Evolutionary conservation across 2,329 filamentous ascomycete species (phyloP).

Genomic region (Beauveria bassiana): DNA sequence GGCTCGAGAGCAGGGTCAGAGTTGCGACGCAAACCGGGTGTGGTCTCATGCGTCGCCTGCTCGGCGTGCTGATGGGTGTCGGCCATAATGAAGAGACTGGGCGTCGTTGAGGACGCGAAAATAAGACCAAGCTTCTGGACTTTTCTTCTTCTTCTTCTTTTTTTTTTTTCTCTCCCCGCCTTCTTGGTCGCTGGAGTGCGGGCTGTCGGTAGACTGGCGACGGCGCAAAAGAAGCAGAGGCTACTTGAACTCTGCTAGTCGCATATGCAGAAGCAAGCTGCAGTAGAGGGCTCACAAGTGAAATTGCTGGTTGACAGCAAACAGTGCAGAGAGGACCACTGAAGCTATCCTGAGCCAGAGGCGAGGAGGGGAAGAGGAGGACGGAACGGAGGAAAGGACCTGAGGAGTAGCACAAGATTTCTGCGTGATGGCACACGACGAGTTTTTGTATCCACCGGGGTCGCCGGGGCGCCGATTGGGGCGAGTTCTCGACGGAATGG

Average conservation of each 20-base stretch:
- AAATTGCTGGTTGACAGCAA: conserved; percentile 1
- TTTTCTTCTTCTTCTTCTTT: background rate
- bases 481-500: background rate
- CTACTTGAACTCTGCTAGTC: background rate
- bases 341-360: conserved; percentile 1
- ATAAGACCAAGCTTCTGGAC: background rate
- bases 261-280: background rate
- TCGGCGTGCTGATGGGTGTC: background rate
- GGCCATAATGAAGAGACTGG: background rate
- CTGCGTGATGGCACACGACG: conserved; percentile 5
- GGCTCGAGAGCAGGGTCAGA: conserved; percentile 28
- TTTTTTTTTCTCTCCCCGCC: background rate
- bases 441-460: conserved; percentile 13
- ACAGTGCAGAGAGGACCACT: background rate
- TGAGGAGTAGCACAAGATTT: background rate
- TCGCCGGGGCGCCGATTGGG: background rate
- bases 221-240: background rate
- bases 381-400: conserved; percentile 6
- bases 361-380: background rate
- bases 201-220: background rate
- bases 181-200: background rate
- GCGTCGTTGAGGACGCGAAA: background rate
- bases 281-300: conserved; percentile 8
- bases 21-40: conserved; percentile 18
- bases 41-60: conserved; percentile 9